Evolutionary conservation across 148 eudicot species (phyloP), one percentile per base, ranked within the genome.

Genomic region (Fagopyrum tataricum): DNA sequence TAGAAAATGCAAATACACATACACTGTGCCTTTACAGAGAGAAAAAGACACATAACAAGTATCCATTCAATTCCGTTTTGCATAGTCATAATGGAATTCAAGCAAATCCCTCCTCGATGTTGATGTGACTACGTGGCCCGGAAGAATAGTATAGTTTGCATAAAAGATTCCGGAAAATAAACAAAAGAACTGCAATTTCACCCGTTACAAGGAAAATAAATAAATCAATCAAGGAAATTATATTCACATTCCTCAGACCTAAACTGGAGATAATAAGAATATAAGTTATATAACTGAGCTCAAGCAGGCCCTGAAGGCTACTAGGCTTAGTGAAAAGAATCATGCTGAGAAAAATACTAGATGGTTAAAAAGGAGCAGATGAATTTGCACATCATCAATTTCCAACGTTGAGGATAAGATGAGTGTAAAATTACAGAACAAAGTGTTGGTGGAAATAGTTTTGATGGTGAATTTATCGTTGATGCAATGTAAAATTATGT

Each of bases 1-100:
- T 18, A 70, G 72, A 17, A 43, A 18, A 70, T 70, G 39, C 31
- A 42, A 70, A 42, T 43, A 70, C 51, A 18, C 72, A 43, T 4
- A n/a, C 11, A 42, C 26, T 7, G 43, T 43, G 37, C 51, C 43
- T 68, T 68, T 10, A 17, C 9, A 8, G 13, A 6, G 49, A 10
- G 70, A 39, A 41, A 21, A 42, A 31, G 37, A 46, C 18, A 26
- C 14, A 42, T 23, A 42, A 18, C 2, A 20, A 70, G 9, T 70
- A 64, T 39, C n/a, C 69, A 64, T 39, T 14, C 20, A 4, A 64
- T 64, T 14, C 42, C 68, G 5, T 62, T 59, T 62, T 5, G 20
- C 69, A 37, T 64, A 1, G 37, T 39, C 44, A 64, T 39, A 64
- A 37, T 12, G 42, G 9, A 64, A 1, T 64, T 64, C 44, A 39